Conservation (phyloP, 768 basidiomycete genomes). For the Trametes cinnabarina region DNA sequence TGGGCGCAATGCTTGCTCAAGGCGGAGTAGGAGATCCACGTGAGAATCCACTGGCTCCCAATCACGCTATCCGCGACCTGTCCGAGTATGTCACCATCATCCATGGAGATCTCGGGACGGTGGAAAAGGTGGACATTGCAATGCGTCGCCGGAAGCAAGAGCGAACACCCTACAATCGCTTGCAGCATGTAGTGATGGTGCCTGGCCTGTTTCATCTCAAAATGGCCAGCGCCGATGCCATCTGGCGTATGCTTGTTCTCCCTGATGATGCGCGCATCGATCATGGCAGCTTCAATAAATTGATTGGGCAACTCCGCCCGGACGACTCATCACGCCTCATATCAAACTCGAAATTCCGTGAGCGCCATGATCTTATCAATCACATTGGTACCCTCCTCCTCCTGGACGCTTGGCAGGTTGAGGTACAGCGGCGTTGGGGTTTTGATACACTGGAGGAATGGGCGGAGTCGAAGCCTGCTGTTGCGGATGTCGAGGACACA, state of each 20-base stretch:
- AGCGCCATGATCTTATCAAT: slow-evolving; percentile 31
- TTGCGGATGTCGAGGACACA: slow-evolving; percentile 25
- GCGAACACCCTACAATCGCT: slow-evolving; percentile 26
- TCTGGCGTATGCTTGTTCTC: not conserved
- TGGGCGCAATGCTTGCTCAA: slow-evolving; percentile 27
- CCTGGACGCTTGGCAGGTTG: slow-evolving; percentile 30
- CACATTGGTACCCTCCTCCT: slow-evolving; percentile 16
- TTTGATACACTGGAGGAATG: slow-evolving; percentile 29
- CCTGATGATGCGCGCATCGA: slow-evolving; percentile 5
- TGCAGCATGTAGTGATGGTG: slow-evolving; percentile 36
- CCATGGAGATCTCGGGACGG: slow-evolving; percentile 24
- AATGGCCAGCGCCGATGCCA: slow-evolving; percentile 31
- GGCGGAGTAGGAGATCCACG: slow-evolving; percentile 12
- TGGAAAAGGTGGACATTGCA: slow-evolving; percentile 8
- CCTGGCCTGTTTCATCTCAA: slow-evolving; percentile 36
- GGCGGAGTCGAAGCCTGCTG: slow-evolving; percentile 31
- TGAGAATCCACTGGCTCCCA: too few relatives aligned
- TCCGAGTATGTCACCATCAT: slow-evolving; percentile 15
- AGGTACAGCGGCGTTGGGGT: slow-evolving; percentile 12
- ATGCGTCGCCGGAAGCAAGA: slow-evolving; percentile 26
- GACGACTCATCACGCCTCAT: slow-evolving; percentile 27
- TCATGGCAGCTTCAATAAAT: slow-evolving; percentile 15
- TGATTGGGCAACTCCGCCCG: slow-evolving; percentile 23
- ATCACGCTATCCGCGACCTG: not conserved
- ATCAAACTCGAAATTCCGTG: slow-evolving; percentile 28